These are phyloP conservation scores for Nakaseomyces uthaithaninus DNA, from an alignment of 1,139 yeast genomes.

Conservation along the genomic window DNA sequence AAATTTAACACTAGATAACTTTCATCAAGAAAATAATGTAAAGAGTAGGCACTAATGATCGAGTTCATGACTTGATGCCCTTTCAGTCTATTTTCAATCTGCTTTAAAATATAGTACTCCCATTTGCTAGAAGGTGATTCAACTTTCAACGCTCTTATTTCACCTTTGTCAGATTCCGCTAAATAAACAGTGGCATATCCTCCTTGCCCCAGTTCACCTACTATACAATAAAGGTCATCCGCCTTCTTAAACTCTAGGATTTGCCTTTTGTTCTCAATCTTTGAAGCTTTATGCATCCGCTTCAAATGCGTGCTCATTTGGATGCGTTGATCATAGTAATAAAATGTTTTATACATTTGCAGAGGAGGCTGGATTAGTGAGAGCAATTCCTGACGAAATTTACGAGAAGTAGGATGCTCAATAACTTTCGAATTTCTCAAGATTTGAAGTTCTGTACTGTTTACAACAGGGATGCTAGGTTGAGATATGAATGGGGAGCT, in stretches of 20 bases:
- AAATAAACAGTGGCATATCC: slow-evolving; percentile 75
- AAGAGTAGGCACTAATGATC: slow-evolving; percentile 45
- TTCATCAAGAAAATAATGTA: slow-evolving; percentile 60
- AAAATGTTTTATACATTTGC: slow-evolving; percentile 30
- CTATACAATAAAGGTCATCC: slow-evolving; percentile 47
- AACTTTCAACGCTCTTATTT: slow-evolving; percentile 59
- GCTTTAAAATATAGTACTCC: slow-evolving; percentile 71
- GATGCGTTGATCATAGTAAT: slow-evolving; percentile 27
- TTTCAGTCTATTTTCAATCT: slow-evolving; percentile 38
- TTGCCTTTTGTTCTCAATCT: slow-evolving; percentile 34
- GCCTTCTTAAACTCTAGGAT: slow-evolving; percentile 34
- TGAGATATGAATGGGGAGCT: slow-evolving; percentile 29
- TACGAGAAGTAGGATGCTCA: slow-evolving; percentile 20
- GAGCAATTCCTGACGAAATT: slow-evolving; percentile 16
- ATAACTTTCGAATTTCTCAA: slow-evolving; percentile 11
- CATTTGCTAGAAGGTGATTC: slow-evolving; percentile 66
- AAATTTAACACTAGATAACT: slow-evolving; percentile 67
- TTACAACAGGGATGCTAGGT: slow-evolving; percentile 12
- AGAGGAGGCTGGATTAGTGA: slow-evolving; percentile 29
- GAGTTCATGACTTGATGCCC: slow-evolving; percentile 32
- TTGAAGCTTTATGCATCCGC: slow-evolving; percentile 33
- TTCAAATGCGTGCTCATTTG: slow-evolving; percentile 34
- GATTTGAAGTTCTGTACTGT: slow-evolving; percentile 5
- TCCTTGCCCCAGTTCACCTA: slow-evolving; percentile 65
- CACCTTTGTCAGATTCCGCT: slow-evolving; percentile 57